phyloP scores from a whole-genome alignment of 1,139 yeast genomes.

The Yamadazyma dendronema region DNA sequence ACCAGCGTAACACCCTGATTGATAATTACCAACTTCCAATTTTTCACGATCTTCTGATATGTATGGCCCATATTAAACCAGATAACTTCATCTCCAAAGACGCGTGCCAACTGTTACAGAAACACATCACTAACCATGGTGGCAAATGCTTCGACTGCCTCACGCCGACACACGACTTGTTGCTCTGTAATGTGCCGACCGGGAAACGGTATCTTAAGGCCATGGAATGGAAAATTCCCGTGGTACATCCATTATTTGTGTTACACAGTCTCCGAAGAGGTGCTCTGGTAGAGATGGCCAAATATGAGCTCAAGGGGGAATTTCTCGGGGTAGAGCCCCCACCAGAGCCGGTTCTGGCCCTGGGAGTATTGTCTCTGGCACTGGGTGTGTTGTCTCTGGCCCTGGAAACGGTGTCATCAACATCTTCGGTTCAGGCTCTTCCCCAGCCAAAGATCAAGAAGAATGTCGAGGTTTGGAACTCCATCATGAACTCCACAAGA shows the following conservation, averaged over 20 bases:
- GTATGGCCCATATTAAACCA: conserved; percentile 49
- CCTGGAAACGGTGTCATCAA: too few relatives aligned
- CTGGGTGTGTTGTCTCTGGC: too few relatives aligned
- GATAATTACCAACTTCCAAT: conserved; percentile 33
- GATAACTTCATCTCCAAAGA: conserved; percentile 17
- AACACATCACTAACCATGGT: conserved; percentile 49
- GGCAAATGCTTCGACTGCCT: conserved; percentile 61
- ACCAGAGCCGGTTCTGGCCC: background rate
- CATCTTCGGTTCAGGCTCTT: conserved; percentile 2
- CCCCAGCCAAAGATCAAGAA: conserved; percentile 19
- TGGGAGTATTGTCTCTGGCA: too few relatives aligned
- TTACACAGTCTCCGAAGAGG: conserved; percentile 59
- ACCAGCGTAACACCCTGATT: background rate
- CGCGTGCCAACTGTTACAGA: conserved; percentile 9
- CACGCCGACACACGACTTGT: conserved; percentile 47
- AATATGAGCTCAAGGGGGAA: background rate
- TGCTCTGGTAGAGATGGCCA: conserved; percentile 46
- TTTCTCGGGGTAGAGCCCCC: background rate
- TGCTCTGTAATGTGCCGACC: conserved; percentile 50
- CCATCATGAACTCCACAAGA: conserved; percentile 37
- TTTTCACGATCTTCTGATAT: conserved; percentile 48
- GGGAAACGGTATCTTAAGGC: conserved; percentile 70
- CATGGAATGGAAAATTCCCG: conserved; percentile 63
- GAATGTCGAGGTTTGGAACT: conserved; percentile 43
- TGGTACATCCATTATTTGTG: conserved; percentile 77